Evolutionary conservation across 1,139 yeast genomes (phyloP).

Genomic region (Wickerhamomyces sp.): DNA sequence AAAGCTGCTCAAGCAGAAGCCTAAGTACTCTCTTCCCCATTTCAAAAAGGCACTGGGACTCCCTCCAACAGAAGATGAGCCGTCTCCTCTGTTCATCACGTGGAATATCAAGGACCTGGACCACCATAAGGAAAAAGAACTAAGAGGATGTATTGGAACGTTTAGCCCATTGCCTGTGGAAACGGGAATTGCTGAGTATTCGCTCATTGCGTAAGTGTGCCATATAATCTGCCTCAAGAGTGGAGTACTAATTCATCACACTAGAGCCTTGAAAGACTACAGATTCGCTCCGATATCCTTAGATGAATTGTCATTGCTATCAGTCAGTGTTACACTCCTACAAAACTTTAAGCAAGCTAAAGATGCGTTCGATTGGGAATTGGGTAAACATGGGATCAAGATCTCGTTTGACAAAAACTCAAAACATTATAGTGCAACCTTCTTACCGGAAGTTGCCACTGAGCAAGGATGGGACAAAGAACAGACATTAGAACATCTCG

Average conservation of each 20-base stretch:
- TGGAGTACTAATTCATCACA: not conserved
- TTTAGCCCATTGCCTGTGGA: conserved; percentile 48
- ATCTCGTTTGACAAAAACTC: conserved; percentile 42
- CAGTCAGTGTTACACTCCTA: conserved; percentile 55
- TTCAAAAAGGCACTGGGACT: conserved; percentile 2
- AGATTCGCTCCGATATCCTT: conserved; percentile 65
- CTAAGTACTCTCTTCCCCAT: not conserved
- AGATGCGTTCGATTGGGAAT: conserved; percentile 64
- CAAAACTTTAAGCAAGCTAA: conserved; percentile 51
- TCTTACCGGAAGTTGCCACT: conserved; percentile 84
- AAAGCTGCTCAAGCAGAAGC: not conserved
- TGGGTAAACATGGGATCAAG: conserved; percentile 80
- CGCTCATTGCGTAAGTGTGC: conserved; percentile 48
- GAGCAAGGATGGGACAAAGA: conserved; percentile 82
- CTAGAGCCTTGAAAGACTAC: conserved; percentile 63
- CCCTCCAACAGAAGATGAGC: conserved; percentile 14
- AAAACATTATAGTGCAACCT: conserved; percentile 60
- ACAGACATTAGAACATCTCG: conserved; percentile 66
- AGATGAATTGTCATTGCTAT: conserved; percentile 48
- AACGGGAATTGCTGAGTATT: conserved; percentile 56
- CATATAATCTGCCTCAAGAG: too few relatives aligned
- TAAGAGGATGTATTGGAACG: conserved; percentile 95
- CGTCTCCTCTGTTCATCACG: conserved; percentile 74
- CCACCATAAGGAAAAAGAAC: conserved; percentile 27
- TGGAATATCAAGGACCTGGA: conserved; percentile 52